A percentile compares a stretch with the other conserved stretches of the same genome.
These are phyloP conservation scores for Sparassis latifolia DNA, from an alignment of 1,284 basidiomycete species.

Conservation along the genomic window DNA sequence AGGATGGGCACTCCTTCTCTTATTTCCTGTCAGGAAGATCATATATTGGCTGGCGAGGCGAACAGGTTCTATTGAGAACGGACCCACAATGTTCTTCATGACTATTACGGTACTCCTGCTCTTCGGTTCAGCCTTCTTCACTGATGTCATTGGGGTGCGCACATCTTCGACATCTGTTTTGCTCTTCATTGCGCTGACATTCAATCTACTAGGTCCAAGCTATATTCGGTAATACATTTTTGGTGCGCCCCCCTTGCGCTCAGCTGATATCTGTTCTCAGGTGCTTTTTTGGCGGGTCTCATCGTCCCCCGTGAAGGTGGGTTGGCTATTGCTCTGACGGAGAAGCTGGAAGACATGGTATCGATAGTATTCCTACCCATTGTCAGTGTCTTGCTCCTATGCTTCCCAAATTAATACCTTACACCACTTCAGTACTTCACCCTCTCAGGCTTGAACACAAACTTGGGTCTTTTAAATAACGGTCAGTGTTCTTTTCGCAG, in stretches of 20 bases:
- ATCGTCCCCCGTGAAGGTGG: slow-evolving; percentile 62
- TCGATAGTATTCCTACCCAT: slow-evolving; percentile 58
- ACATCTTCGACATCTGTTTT: background rate
- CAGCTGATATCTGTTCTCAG: background rate
- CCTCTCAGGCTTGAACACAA: slow-evolving; percentile 60
- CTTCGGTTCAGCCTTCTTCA: slow-evolving; percentile 64
- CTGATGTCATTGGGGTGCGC: slow-evolving; percentile 73
- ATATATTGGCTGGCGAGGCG: slow-evolving; percentile 70
- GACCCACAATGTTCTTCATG: slow-evolving; percentile 64
- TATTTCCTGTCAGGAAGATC: slow-evolving; percentile 62
- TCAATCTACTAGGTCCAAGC: slow-evolving; percentile 50
- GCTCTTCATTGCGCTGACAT: background rate
- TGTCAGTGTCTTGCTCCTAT: slow-evolving; percentile 24
- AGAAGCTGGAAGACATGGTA: slow-evolving; percentile 63
- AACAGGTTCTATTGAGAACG: slow-evolving; percentile 76
- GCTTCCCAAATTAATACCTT: slow-evolving; percentile 1
- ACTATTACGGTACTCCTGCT: slow-evolving; percentile 55
- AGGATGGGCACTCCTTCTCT: slow-evolving; percentile 76
- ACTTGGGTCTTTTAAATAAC: slow-evolving; percentile 55
- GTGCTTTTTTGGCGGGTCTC: slow-evolving; percentile 54
- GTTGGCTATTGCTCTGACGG: slow-evolving; percentile 52
- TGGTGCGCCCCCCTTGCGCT: background rate
- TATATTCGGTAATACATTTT: slow-evolving; percentile 57
- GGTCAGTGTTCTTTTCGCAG: slow-evolving; percentile 10
- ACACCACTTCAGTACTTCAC: slow-evolving; percentile 44